Evolutionary conservation across 306 rosid species (phyloP), one percentile per base, ranked within the genome.

Genomic region (Quercus engelmannii): DNA sequence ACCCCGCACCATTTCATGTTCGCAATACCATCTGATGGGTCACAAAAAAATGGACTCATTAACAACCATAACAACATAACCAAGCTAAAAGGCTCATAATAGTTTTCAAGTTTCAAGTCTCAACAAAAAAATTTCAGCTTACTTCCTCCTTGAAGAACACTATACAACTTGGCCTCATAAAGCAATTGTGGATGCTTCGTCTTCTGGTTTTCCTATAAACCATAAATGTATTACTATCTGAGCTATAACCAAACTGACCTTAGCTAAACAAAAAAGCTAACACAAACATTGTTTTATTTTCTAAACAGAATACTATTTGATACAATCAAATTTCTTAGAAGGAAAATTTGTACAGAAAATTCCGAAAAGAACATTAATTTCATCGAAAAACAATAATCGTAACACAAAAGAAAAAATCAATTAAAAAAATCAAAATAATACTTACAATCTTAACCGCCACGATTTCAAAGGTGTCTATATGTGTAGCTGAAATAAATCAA

Each of bases 1-100:
- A 83, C 74, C 38, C 99, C 99, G 2, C 92, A 89, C 99, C 99
- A 93, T 81, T 89, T 96, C 81, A 81, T 87, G 77, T 76, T 81
- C 7, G 98, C 93, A 82, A 96, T 72, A 71, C 99, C 99, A 74
- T 90, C 99, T 96, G 81, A 79, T 49, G 80, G 73, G 14, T 72
- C 78, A 77, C 46, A 82, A 62, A 77, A 58, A 74, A 58, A 49
- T 69, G 52, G 61, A 57, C 17, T 38, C 71, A 74, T 76, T 74
- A 61, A 55, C n/a, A 81, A 67, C 54, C 30, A 28, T 20, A 73
- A 18, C 3, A 76, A 54, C 76, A 69, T 69, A 46, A 69, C 31
- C 23, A 75, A 69, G 38, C 13, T 38, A 55, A 55, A 77, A 26
- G 55, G 8, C 13, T 73, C 56, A 14, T 23, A 3, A 62, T 51